Base-by-base conservation (phyloP, 2,329 filamentous ascomycete genomes). In the Colletotrichum brevisporum region DNA sequence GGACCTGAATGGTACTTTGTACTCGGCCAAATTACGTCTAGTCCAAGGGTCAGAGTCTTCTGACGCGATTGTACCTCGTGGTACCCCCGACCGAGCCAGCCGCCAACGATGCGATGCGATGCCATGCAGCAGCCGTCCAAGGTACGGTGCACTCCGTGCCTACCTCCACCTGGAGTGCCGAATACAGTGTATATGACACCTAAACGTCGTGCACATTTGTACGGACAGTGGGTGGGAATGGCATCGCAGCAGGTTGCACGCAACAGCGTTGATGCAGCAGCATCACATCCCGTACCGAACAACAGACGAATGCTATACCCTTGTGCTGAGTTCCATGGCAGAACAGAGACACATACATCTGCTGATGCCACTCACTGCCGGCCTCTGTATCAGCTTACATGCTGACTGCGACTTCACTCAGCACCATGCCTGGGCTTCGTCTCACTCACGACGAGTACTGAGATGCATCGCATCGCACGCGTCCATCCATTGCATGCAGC, bases 1-100 rank as follows among this genome's bases (percentile, higher is more conserved):
- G 16, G 58, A 70, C 67, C 41, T 62, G 39, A 15, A 36, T 10
- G 53, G 39, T 63, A 70, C 67, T 18, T 68, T 21, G 8, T 18
- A 15, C 39, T 63, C 57, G 47, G 67, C 53, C 63, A 57, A 54
- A 63, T 41, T 63, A 39, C 62, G 45, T 21, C 18, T 41, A 50
- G 66, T 24, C 36, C 36, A 18, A 69, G 55, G 55, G 55, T 62
- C 26, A 66, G 45, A 50, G 15, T 66, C 55, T n/a, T 36, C 24
- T 45, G 50, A 31, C 36, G 45, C 24, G 63, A 62, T 51, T 43
- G 66, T 69, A 61, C 55, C 43, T 56, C 36, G 50, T 24, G 55
- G 55, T 66, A 60, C 43, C 66, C 27, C 62, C 55, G 43, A 50
- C 55, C 54, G 53, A 50, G 39, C 43, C 54, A 58, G 31, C 52